Percentiles rank a stretch among this genome's conserved stretches.
phyloP scores from a whole-genome alignment of 2,329 filamentous ascomycete species.

The Scopulariopsis brevicaulis region DNA sequence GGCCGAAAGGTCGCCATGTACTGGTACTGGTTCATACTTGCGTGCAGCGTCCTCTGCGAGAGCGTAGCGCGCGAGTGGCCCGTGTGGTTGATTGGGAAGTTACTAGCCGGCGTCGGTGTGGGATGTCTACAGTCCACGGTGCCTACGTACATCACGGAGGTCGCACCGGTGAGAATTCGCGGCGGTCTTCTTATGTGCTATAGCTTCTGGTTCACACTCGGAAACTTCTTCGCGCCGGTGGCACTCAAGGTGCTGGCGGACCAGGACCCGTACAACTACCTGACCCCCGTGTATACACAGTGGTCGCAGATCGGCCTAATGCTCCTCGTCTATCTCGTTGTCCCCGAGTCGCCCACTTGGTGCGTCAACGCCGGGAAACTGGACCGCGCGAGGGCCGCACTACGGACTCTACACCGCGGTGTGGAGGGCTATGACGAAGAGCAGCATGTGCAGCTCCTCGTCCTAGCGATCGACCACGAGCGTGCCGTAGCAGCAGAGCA shows the following conservation, averaged over 20 bases:
- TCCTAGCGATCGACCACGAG: constrained; percentile 13
- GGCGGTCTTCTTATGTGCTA: constrained; percentile 27
- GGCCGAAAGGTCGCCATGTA: constrained; percentile 20
- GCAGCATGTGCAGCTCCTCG: constrained; percentile 14
- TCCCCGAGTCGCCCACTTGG: constrained; percentile 29
- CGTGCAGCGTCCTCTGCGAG: constrained; percentile 23
- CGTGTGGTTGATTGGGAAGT: constrained; percentile 25
- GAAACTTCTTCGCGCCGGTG: constrained; percentile 27
- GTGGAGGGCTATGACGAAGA: constrained; percentile 16
- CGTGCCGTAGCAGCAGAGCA: constrained; percentile 11
- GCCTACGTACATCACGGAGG: constrained; percentile 27
- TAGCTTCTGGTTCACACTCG: constrained; percentile 30
- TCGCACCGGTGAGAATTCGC: constrained; percentile 25
- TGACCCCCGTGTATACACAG: constrained; percentile 28
- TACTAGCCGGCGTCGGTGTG: constrained; percentile 24
- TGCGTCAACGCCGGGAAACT: constrained; percentile 14
- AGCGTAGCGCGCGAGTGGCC: constrained; percentile 22
- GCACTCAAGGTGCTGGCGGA: constrained; percentile 23
- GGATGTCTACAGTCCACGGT: constrained; percentile 28
- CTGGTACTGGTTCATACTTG: constrained; percentile 17
- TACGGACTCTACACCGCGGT: constrained; percentile 11
- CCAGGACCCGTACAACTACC: constrained; percentile 19
- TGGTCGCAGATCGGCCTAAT: constrained; percentile 31
- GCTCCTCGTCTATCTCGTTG: constrained; percentile 21
- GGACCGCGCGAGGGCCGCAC: constrained; percentile 11